These are phyloP conservation scores for Monilinia polystroma DNA, from an alignment of 2,329 filamentous ascomycete species.

Conservation along the genomic window DNA sequence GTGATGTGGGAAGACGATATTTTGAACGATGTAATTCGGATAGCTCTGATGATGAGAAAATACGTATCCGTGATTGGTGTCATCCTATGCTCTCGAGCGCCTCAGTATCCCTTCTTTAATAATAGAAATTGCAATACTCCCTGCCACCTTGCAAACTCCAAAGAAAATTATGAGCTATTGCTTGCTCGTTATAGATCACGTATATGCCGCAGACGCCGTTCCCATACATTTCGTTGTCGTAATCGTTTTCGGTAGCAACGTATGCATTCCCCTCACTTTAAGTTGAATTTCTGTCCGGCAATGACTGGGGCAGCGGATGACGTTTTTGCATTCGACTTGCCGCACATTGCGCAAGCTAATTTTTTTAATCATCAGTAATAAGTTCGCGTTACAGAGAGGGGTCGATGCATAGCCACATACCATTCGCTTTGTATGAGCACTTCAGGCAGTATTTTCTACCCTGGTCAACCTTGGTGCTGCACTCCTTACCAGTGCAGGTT, in stretches of 20 bases:
- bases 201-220: slow-evolving; percentile 5
- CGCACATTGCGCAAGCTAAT: slow-evolving; percentile 62
- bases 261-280: slow-evolving; percentile 47
- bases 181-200: background rate
- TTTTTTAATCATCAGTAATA: slow-evolving; percentile 5
- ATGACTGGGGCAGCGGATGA: slow-evolving; percentile 53
- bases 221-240: background rate
- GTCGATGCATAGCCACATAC: slow-evolving; percentile 43
- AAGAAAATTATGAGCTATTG: background rate
- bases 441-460: slow-evolving; percentile 60
- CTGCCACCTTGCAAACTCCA: slow-evolving; percentile 6
- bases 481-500: slow-evolving; percentile 53
- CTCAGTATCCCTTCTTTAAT: background rate
- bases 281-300: slow-evolving; percentile 60
- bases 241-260: background rate
- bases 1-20: background rate
- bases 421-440: slow-evolving; percentile 61
- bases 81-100: slow-evolving; percentile 10
- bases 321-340: slow-evolving; percentile 55
- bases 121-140: slow-evolving; percentile 1
- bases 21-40: background rate
- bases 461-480: slow-evolving; percentile 63
- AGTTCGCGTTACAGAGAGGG: background rate
- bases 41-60: background rate
- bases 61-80: background rate